Evolutionary conservation across 805 yeast genomes (phyloP).

Genomic region (Tetrapisispora taiwanensis): DNA sequence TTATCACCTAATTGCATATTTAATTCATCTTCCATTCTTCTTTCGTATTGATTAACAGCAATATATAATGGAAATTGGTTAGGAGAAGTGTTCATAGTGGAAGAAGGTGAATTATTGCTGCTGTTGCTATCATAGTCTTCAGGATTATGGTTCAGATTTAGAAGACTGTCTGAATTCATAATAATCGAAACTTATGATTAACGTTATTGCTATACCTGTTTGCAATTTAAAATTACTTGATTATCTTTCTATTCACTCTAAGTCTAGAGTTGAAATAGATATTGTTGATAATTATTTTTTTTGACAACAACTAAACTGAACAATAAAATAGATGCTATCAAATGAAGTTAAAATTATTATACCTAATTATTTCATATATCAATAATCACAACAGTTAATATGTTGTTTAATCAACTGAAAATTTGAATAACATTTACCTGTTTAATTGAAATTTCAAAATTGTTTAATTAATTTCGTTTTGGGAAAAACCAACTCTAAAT

Average conservation of each 20-base stretch:
- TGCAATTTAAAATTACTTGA: no score
- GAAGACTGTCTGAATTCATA: background rate
- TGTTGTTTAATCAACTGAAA: no score
- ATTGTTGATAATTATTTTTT: no score
- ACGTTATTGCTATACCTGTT: no score
- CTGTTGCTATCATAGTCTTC: background rate
- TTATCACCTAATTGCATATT: constrained; percentile 73
- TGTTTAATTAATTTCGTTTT: background rate
- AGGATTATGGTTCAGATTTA: background rate
- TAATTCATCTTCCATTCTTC: constrained; percentile 85
- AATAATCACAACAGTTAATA: no score
- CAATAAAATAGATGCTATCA: no score
- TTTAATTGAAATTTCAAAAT: background rate
- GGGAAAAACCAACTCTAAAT: background rate
- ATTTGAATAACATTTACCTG: no score
- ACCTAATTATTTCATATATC: no score
- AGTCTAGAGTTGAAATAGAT: no score
- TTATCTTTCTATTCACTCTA: no score
- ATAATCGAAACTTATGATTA: background rate
- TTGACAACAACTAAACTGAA: no score
- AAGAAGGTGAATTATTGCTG: background rate
- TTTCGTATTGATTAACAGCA: constrained; percentile 79
- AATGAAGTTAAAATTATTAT: no score
- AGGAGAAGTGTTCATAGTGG: background rate
- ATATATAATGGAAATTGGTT: constrained; percentile 28